Base-by-base conservation (phyloP, 2,329 filamentous ascomycete genomes). In the Aspergillus phoenicis region DNA sequence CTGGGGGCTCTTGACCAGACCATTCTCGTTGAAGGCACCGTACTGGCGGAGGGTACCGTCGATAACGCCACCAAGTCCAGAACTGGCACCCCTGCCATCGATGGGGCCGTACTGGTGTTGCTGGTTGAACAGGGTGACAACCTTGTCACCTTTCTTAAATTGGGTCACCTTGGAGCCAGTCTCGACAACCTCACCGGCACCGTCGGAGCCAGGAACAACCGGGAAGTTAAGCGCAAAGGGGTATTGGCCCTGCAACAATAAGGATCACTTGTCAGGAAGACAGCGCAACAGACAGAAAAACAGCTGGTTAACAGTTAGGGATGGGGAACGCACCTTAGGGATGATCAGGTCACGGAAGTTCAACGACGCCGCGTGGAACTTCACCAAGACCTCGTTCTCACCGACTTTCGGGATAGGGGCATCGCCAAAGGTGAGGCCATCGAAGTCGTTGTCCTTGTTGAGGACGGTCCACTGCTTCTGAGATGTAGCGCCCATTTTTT, bases 301-400 rank as follows among this genome's bases (percentile, higher is more conserved):
- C n/a, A 20, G 20, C 5, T 33, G 20, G 10, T 11, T 11, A 5
- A 2, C 11, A 8, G 24, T 3, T 15, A 17, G 13, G 22, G 24
- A 22, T 24, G 26, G 5, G 10, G 3, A 61, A 78, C 82, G 52
- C 74, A 76, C 72, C 73, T 78, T 73, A 0, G 79, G 76, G 54
- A 83, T 82, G 15, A 77, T 73, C 8, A 84, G 66, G 33, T 84
- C 82, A 24, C 82, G 75, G 61, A 82, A 83, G 62, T 84, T 84
- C 54, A 84, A 69, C 11, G 80, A 80, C 0, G 78, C 81, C 4
- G 77, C 81, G n/a, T 79, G 68, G 1, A 84, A 81, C 75, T 89
- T 89, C 67, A 93, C 86, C 36, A 93, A 82, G 5, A 92, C 89
- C 26, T 93, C 87, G 63, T 85, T 84, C 58, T 91, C 89, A 51